Evolutionary conservation across 352 stramenopile genomes (phyloP).

Genomic region (Phytopythium aichiense): DNA sequence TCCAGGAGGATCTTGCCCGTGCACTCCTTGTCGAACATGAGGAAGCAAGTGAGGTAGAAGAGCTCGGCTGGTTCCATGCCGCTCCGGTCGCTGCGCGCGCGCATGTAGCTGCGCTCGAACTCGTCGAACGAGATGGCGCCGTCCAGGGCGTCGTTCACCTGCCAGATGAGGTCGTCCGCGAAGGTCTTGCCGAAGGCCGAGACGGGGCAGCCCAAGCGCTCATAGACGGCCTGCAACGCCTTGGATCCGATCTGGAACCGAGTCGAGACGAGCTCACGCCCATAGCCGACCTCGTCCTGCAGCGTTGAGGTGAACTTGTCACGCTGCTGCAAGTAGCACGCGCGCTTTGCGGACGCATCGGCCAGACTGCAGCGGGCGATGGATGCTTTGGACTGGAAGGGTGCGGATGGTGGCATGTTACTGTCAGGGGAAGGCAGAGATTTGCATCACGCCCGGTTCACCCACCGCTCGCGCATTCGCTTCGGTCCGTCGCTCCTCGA

Average conservation of each 20-base stretch:
- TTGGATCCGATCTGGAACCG: constrained; percentile 52
- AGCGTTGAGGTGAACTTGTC: constrained; percentile 42
- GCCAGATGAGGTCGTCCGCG: constrained; percentile 72
- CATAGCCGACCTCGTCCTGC: constrained; percentile 53
- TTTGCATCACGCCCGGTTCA: not conserved
- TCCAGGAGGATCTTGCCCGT: constrained; percentile 69
- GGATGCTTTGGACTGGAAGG: not conserved
- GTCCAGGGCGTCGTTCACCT: constrained; percentile 77
- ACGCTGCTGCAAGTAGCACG: constrained; percentile 33
- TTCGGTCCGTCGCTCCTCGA: not conserved
- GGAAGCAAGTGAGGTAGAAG: constrained; percentile 81
- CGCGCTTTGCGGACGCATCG: constrained; percentile 37
- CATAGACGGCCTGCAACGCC: constrained; percentile 46
- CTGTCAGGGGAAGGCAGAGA: not conserved
- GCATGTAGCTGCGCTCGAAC: constrained; percentile 71
- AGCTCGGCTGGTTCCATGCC: constrained; percentile 68
- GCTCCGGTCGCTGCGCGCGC: constrained; percentile 53
- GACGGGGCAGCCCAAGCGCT: constrained; percentile 42
- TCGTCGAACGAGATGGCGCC: constrained; percentile 69
- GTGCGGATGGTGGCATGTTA: too few relatives aligned
- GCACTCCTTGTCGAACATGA: constrained; percentile 80
- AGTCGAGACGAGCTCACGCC: constrained; percentile 44
- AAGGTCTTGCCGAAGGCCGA: constrained; percentile 33
- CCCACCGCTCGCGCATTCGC: not conserved
- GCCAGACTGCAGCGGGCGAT: constrained; percentile 14